Evolutionary conservation across 2,329 filamentous ascomycete genomes (phyloP).

Genomic region (Pseudopithomyces chartarum): DNA sequence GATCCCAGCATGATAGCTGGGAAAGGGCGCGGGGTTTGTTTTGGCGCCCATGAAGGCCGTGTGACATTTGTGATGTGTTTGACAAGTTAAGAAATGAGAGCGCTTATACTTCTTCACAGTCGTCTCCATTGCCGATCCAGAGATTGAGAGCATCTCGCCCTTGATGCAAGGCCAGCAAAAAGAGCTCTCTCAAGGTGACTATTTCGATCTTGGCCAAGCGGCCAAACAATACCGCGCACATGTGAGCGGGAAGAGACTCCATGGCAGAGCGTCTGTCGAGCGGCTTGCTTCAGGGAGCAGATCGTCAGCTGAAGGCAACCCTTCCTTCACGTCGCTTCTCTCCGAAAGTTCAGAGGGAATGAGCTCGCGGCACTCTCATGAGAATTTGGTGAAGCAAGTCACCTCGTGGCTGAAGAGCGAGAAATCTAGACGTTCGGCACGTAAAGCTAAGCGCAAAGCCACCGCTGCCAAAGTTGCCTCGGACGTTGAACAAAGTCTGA

Average conservation of each 20-base stretch:
- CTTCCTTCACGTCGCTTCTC: slow-evolving; percentile 35
- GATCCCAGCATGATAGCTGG: too few relatives aligned
- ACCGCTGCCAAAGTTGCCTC: slow-evolving; percentile 55
- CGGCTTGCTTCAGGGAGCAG: slow-evolving; percentile 29
- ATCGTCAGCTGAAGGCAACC: slow-evolving; percentile 30
- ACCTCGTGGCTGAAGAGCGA: slow-evolving; percentile 84
- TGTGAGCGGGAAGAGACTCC: slow-evolving; percentile 48
- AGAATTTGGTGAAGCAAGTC: slow-evolving; percentile 70
- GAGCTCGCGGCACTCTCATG: slow-evolving; percentile 35
- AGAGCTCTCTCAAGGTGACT: slow-evolving; percentile 49
- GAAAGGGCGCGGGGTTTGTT: neutral
- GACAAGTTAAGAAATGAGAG: slow-evolving; percentile 8
- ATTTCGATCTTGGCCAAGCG: slow-evolving; percentile 46
- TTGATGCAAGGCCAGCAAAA: slow-evolving; percentile 53
- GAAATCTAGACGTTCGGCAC: slow-evolving; percentile 66
- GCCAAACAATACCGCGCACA: slow-evolving; percentile 45
- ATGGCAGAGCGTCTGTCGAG: slow-evolving; percentile 48
- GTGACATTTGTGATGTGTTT: neutral
- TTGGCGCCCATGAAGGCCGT: neutral
- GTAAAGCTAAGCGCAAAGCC: slow-evolving; percentile 57
- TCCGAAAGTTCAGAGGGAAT: slow-evolving; percentile 34
- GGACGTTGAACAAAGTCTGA: slow-evolving; percentile 7
- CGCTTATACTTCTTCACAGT: slow-evolving; percentile 42
- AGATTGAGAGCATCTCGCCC: slow-evolving; percentile 54
- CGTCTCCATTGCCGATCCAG: slow-evolving; percentile 53